Base-by-base conservation (phyloP, 2,329 filamentous ascomycete genomes). In the Talaromyces funiculosus region DNA sequence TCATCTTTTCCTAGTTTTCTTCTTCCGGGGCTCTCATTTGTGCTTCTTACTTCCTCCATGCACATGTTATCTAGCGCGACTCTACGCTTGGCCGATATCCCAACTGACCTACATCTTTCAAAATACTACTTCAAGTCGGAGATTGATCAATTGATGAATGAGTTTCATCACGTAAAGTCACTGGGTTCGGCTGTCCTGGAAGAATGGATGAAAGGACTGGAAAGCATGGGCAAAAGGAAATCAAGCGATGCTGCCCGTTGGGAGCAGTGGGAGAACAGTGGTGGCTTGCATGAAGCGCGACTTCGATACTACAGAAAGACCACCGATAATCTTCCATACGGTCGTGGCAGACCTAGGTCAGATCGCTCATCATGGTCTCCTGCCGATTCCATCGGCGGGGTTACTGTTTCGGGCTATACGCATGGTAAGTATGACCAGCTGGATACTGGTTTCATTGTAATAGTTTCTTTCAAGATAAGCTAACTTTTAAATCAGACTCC, bases 141-240 rank as follows among this genome's bases (percentile, higher is more conserved):
- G 61, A 80, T 91, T 37, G 80, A 86, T 26, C 78, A 80, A 7
- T 81, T 92, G 64, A 82, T 82, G 61, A 70, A 77, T 33, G 85
- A 90, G 67, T 85, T 90, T 65, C 77, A 83, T 45, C 78, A 84
- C 4, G 88, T 86, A 58, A 84, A 84, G 66, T 74, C 78, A n/a
- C 81, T 90, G 65, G 88, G 90, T n/a, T 67, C 81, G 47, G 86
- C 86, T 43, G 84, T 87, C 10, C 82, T 83, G 3, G 87, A 90
- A 66, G 90, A 92, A 72, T 94, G 90, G 90, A 79, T 86, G 31
- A 92, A 92, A 73, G 90, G 90, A 9, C 80, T 94, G 3, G 82
- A 86, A 45, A 77, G 76, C 29, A 81, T 84, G 61, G 88, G 89
- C 9, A 84, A 83, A 66, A 80, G 84, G 61, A 75, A 80, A 53